These are phyloP conservation scores for Huntiella abstrusa DNA, from an alignment of 2,329 filamentous ascomycete species.

Conservation along the genomic window DNA sequence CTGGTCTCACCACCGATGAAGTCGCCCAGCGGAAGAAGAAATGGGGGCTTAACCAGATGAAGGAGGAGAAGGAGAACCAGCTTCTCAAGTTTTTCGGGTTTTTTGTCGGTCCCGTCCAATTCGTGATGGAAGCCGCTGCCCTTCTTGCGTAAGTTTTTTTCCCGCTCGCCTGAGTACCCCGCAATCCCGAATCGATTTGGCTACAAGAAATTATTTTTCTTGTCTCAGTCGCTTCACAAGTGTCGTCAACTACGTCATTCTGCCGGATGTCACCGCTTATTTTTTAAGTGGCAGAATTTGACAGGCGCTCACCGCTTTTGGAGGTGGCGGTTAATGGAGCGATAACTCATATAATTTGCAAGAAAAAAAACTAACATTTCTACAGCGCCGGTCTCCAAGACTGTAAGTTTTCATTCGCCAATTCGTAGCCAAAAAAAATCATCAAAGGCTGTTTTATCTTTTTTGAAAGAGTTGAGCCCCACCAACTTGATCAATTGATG, in stretches of 20 bases:
- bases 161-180: slow-evolving; percentile 29
- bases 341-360: too few relatives aligned
- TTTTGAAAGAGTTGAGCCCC: too few relatives aligned
- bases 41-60: slow-evolving; percentile 74
- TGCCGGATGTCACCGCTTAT: too few relatives aligned
- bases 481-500: too few relatives aligned
- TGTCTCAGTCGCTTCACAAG: too few relatives aligned
- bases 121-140: slow-evolving; percentile 79
- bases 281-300: too few relatives aligned
- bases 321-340: too few relatives aligned
- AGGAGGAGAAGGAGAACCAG: slow-evolving; percentile 74
- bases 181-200: neutral
- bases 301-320: too few relatives aligned
- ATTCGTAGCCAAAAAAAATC: too few relatives aligned
- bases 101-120: slow-evolving; percentile 79
- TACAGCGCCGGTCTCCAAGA: slow-evolving; percentile 11
- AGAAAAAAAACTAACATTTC: slow-evolving; percentile 7
- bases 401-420: slow-evolving; percentile 3
- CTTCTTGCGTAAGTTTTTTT: slow-evolving; percentile 66
- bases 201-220: neutral
- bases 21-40: slow-evolving; percentile 45
- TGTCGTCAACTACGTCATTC: too few relatives aligned
- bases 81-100: slow-evolving; percentile 66
- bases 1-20: slow-evolving; percentile 55
- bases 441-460: too few relatives aligned